Base-by-base conservation (phyloP, 768 basidiomycete species). In the Serpula lacrymans region DNA sequence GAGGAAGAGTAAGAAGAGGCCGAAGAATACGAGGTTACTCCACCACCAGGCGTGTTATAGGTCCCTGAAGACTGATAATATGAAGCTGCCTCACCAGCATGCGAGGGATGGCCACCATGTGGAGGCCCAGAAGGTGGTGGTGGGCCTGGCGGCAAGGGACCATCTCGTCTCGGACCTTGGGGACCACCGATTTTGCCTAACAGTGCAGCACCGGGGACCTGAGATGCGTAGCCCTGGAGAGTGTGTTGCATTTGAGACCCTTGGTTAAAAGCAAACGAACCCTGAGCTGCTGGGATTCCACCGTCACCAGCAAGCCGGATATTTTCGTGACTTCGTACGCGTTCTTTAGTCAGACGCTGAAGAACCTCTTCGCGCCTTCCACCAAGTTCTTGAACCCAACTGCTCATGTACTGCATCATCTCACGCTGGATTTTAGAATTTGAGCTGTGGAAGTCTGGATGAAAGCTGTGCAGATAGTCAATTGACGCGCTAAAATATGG, bases 361-460 rank as follows among this genome's bases (percentile, higher is more conserved):
- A 91, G 52, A 26, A 77, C 62, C 18, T 72, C 69, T 21, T 67
- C 55, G 45, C 77, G 70, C 41, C 68, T 67, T 11, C 61, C 37
- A 4, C 77, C 74, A 10, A 82, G 72, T 6, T 63, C 63, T 34
- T 72, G 55, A 27, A 79, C 66, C 87, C 86, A 89, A 29, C 59
- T 62, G 28, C 60, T 65, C 77, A 91, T 74, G 50, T 69, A 77
- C 45, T 76, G 74, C 45, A 88, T 57, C 88, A 92, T 90, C 50
- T 86, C 78, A 39, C 75, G 71, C 58, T 91, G 88, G 23, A 90
- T 68, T 44, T 73, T 70, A 2, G 82, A 85, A 46, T 66, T 60
- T 23, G 59, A 53, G 54, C 82, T 72, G 56, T 83, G 79, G 70
- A 89, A 92, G 47, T 87, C 82, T 12, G 89, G 88, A 58, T 92